Percentiles rank a stretch among this genome's conserved stretches.
These are phyloP conservation scores for Hypoxylon subgilvum DNA, from an alignment of 495 filamentous ascomycete genomes.

Conservation along the genomic window DNA sequence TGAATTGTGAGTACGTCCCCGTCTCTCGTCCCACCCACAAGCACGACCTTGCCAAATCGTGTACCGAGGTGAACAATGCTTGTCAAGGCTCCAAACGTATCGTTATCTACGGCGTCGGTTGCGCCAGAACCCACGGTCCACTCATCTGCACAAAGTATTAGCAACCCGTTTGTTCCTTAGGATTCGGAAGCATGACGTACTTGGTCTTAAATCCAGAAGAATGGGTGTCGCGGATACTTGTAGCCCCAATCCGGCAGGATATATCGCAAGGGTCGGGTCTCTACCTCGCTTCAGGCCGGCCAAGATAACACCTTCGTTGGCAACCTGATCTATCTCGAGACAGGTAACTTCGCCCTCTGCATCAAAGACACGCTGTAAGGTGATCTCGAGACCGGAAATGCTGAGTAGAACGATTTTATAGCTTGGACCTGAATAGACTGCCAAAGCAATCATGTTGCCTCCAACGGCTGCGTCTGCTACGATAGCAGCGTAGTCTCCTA, in stretches of 20 bases:
- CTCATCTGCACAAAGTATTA: conserved; percentile 1
- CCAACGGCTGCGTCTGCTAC: conserved; percentile 45
- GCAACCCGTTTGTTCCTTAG: background rate
- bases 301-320: conserved; percentile 32
- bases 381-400: conserved; percentile 30
- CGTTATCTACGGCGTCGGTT: background rate
- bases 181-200: conserved; percentile 4
- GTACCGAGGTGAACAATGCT: conserved; percentile 41
- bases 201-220: conserved; percentile 10
- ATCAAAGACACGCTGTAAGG: conserved; percentile 32
- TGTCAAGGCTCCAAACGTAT: conserved; percentile 41
- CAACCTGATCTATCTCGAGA: conserved; percentile 37
- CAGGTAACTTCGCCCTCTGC: conserved; percentile 51
- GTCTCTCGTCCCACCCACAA: conserved; percentile 51
- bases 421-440: conserved; percentile 37
- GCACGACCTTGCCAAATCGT: conserved; percentile 7
- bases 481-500: conserved; percentile 23
- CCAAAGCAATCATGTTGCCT: conserved; percentile 43
- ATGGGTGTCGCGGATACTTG: conserved; percentile 3
- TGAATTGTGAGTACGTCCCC: conserved; percentile 51
- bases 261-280: conserved; percentile 37
- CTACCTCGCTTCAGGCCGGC: conserved; percentile 41
- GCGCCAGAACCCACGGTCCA: background rate
- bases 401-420: conserved; percentile 46
- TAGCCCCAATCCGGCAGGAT: conserved; percentile 15